Conservation (phyloP, 345 rosid species). For the Odontarrhena argentea region DNA sequence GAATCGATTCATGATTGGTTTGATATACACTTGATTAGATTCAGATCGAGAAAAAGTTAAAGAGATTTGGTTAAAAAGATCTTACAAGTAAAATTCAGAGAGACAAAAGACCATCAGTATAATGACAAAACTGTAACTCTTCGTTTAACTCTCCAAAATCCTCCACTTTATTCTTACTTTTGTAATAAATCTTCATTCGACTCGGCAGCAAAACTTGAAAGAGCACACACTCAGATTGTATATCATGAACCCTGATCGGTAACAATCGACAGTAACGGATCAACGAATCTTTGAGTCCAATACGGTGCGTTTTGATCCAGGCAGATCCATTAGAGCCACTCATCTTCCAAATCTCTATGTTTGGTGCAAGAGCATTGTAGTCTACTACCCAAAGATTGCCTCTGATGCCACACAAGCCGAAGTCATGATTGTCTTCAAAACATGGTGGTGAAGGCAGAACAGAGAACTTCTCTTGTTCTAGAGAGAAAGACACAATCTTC, state of each 20-base stretch:
- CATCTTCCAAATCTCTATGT: slow-evolving; percentile 34
- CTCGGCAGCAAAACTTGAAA: slow-evolving; percentile 36
- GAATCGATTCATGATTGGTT: not conserved
- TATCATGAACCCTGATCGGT: slow-evolving; percentile 32
- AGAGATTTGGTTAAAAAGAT: not conserved
- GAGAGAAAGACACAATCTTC: slow-evolving; percentile 36
- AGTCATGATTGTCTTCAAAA: slow-evolving; percentile 27
- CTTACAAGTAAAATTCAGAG: slow-evolving; percentile 20
- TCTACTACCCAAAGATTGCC: slow-evolving; percentile 31
- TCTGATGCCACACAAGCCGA: slow-evolving; percentile 35
- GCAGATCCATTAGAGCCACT: slow-evolving; percentile 24
- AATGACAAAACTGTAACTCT: slow-evolving; percentile 29
- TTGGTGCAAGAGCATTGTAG: slow-evolving; percentile 26
- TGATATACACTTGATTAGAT: not conserved
- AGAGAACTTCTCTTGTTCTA: slow-evolving; percentile 36
- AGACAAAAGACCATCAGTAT: slow-evolving; percentile 29
- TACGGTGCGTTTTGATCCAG: slow-evolving; percentile 21
- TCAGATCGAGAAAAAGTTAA: not conserved
- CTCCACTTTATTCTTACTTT: slow-evolving; percentile 14
- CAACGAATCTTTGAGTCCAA: slow-evolving; percentile 17
- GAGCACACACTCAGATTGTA: slow-evolving; percentile 27
- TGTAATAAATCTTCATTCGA: slow-evolving; percentile 21
- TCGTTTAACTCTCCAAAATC: not conserved
- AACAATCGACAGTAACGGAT: slow-evolving; percentile 1
- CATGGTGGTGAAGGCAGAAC: slow-evolving; percentile 34